Evolutionary conservation across 768 basidiomycete species (phyloP).

Genomic region (Boletus subcaerulescens): DNA sequence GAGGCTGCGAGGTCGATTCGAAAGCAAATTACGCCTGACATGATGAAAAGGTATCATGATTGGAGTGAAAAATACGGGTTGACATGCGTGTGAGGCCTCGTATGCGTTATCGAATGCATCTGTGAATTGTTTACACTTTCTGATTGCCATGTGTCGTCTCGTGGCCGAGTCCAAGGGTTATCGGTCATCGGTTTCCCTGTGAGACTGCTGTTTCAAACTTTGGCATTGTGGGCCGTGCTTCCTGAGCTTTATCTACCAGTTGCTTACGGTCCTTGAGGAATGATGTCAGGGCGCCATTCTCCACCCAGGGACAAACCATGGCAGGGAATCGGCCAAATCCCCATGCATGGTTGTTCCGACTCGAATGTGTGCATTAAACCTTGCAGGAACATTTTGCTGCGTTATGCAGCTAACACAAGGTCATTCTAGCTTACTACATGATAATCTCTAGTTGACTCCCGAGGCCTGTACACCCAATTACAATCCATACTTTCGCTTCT

Average conservation of each 20-base stretch:
- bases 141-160: background rate
- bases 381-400: too few species aligned
- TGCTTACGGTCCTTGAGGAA: conserved; percentile 12
- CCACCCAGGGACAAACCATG: conserved; percentile 25
- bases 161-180: background rate
- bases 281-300: conserved; percentile 19
- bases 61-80: conserved; percentile 54
- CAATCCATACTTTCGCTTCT: conserved; percentile 21
- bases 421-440: too few species aligned
- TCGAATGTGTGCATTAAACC: too few species aligned
- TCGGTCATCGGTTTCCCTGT: too few species aligned
- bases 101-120: background rate
- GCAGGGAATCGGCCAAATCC: too few species aligned
- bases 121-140: background rate
- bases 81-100: conserved; percentile 7
- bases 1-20: conserved; percentile 69
- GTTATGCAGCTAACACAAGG: too few species aligned
- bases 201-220: too few species aligned
- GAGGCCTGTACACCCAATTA: background rate
- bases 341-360: too few species aligned
- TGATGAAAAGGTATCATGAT: conserved; percentile 64
- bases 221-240: too few species aligned
- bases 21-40: conserved; percentile 79
- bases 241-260: too few species aligned
- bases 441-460: too few species aligned